Base-by-base conservation (phyloP, 1,284 basidiomycete species). In the Cutaneotrichosporon dermatis region DNA sequence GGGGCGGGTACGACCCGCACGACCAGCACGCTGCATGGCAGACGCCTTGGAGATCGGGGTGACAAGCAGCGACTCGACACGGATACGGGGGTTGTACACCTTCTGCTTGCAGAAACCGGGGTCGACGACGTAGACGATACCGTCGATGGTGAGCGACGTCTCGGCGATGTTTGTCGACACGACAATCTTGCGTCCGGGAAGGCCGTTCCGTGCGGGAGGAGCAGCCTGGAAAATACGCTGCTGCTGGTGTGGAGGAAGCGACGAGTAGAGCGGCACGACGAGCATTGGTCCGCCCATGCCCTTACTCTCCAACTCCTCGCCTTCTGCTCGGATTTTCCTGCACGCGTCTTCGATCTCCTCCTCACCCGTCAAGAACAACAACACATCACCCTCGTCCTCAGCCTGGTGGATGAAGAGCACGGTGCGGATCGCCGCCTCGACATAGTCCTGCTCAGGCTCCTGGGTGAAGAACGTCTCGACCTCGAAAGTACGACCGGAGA, bases 281-380 rank as follows among this genome's bases (percentile, higher is more conserved):
- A 87, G 77, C 44, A 98, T 79, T 0, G 92, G 92, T 1, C 95
- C 93, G 36, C 94, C 87, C 62, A 86, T 82, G 51, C 86, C 84
- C 64, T 86, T 83, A 66, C 84, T 84, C 34, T 83, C 62, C 1
- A 94, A 79, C 58, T 92, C 88, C 61, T 94, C 92, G 0, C 88
- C 89, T 72, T 97, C 93, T 0, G 88, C 79, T 69, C 90, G 89
- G 74, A 98, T 95, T 77, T 96, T 95, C 40, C 90, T 82, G 75
- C 95, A 98, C 0, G 93, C 88, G 67, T 97, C 94, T 73, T 99
- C 95, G 66, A 99, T 99, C 79, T 99, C 96, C 72, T 98, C 95
- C 75, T 98, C 94, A 76, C 95, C 95, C 0, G 96, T 98, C 64
- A 99, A 80, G 85, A 99, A 99, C 4, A 99, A 80, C 1, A 99